Base-by-base conservation (phyloP, 805 yeast genomes). In the Starmerella stigmatis region DNA sequence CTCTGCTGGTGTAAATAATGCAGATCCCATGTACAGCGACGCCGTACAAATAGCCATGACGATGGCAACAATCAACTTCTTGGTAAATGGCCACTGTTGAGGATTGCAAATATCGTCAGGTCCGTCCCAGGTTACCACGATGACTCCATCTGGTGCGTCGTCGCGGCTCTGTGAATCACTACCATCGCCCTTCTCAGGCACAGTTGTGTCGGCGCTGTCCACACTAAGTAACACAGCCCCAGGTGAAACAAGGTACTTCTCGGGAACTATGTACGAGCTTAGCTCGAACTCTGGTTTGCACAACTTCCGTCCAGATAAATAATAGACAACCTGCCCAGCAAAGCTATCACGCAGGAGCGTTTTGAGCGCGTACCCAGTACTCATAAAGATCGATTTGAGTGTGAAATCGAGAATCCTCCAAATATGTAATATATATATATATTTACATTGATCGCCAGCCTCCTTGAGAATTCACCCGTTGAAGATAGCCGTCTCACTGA, bases 11-110 rank as follows among this genome's bases (percentile, higher is more conserved):
- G 81, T 69, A 55, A 70, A 74, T 26, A 76, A 69, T 3, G 81
- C 73, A 0, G 82, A 70, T 5, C 77, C 79, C 70, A 75, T 70
- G 56, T 78, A 78, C 0, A 74, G 73, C 1, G 76, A 63, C n/a
- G 67, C 57, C 5, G 80, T 71, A 44, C 75, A 60, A 11, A 73
- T 32, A 53, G 72, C 65, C 21, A 73, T 61, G 46, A 67, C 60
- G 8, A 62, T 4, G 5, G 69, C 59, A 33, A 71, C 64, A 23
- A 71, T 42, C 3, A 58, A 27, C 56, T 73, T 76, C 44, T 66
- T 64, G 35, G 49, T 41, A 0, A 54, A 17, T 0, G 76, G 66
- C 84, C 85, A 79, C 55, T 78, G 78, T 23, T 60, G 55, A 1
- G 86, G 85, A 52, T 73, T 48, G 34, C 50, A 62, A 1, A 53